These are phyloP conservation scores for Alternaria gaisen DNA, from an alignment of 2,329 filamentous ascomycete genomes.

Conservation along the genomic window DNA sequence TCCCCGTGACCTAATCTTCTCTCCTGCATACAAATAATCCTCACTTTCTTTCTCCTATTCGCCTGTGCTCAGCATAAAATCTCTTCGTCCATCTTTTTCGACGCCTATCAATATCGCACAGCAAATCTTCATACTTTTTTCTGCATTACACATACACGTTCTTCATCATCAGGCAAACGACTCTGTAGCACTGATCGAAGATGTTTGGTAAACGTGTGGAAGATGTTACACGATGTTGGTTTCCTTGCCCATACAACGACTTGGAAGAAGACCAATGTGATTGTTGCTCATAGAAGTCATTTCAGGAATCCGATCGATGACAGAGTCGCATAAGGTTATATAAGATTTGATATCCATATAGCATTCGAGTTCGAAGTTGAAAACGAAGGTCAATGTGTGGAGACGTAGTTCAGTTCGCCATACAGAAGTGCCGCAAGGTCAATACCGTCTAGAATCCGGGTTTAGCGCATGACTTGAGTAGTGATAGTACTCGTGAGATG, in stretches of 20 bases:
- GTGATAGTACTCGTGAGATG: too few species aligned
- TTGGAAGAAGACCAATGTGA: conserved; percentile 15
- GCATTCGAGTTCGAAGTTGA: neutral
- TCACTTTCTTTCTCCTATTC: neutral
- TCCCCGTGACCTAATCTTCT: neutral
- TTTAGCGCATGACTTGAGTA: neutral
- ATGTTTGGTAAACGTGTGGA: neutral
- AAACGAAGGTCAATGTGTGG: too few species aligned
- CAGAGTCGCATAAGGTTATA: neutral
- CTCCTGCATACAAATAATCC: neutral
- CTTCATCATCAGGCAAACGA: neutral
- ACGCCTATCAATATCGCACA: neutral
- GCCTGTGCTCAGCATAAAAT: neutral
- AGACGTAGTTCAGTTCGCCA: neutral
- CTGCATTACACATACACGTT: neutral
- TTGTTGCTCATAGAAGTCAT: conserved; percentile 1
- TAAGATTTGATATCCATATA: neutral
- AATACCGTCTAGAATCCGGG: neutral
- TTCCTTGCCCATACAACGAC: conserved; percentile 15
- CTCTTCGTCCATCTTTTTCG: neutral
- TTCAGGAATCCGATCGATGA: too few species aligned
- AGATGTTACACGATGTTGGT: conserved; percentile 3
- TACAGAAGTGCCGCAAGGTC: rapidly evolving
- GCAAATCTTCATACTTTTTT: neutral
- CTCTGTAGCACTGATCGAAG: neutral